Base-by-base conservation (phyloP, 768 basidiomycete species). In the Lactarius tabidus region DNA sequence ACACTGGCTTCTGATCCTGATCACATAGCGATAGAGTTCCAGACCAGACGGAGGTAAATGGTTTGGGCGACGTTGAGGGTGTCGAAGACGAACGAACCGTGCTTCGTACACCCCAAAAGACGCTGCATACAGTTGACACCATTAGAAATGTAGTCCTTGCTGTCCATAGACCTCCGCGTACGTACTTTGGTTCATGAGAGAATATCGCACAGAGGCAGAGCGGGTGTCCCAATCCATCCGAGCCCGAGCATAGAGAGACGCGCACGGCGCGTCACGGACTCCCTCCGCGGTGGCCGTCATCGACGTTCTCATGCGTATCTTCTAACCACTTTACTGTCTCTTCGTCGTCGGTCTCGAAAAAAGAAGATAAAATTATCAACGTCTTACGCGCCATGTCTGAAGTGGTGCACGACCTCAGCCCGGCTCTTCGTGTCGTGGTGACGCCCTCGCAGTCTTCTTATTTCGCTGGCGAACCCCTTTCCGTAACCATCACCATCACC, bases 401-500 rank as follows among this genome's bases (percentile, higher is more conserved):
- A 14, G 63, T 57, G 23, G 63, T 57, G 23, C 53, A 45, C 20
- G 33, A 55, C 56, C 26, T 56, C 26, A 67, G 68, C 60, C 52
- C 69, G 17, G 67, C 69, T 26, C 69, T 92, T 6, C 85, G 88
- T 41, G 85, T 92, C 43, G 82, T 85, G 31, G 87, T 91, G 26
- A 83, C 84, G 0, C 95, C 95, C 1, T 81, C 90, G 0, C 90
- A 94, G 67, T 89, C 92, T 0, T 91, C 93, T 0, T 98, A 90
- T 77, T 98, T 95, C 74, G 93, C 95, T 0, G 95, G 95, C 63
- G 95, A 98, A 75, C 79, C 84, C 0, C 93, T 96, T 76, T 80
- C 86, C 2, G 92, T 91, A 15, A 89, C 86, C 4, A 86, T 98
- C 69, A 89, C 90, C 0, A 93, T 97, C 75, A 88, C 90, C 57